Evolutionary conservation across 1,139 yeast species (phyloP).

Genomic region (Barnettozyma hawaiiensis): DNA sequence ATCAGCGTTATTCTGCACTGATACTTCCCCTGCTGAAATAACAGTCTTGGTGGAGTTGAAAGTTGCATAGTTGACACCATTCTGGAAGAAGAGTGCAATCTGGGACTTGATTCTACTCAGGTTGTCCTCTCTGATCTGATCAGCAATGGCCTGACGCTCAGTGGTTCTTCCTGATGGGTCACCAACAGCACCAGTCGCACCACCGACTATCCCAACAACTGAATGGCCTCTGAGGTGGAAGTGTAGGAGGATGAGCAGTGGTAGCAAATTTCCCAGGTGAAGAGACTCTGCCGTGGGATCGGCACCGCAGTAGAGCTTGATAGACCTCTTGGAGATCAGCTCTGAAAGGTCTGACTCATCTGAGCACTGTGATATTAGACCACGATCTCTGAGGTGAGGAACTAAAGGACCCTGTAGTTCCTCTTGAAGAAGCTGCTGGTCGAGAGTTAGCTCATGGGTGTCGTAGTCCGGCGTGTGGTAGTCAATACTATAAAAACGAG

Average conservation of each 20-base stretch:
- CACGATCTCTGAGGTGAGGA: conserved; percentile 27
- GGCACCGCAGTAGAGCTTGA: conserved; percentile 83
- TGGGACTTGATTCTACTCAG: conserved; percentile 56
- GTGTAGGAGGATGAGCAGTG: conserved; percentile 78
- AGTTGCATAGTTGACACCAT: conserved; percentile 58
- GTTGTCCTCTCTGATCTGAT: conserved; percentile 49
- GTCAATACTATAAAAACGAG: conserved; percentile 1
- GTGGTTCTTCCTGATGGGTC: conserved; percentile 91
- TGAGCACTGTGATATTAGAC: conserved; percentile 29
- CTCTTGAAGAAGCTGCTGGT: conserved; percentile 16
- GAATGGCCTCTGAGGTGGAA: conserved; percentile 81
- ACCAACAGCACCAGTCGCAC: conserved; percentile 97
- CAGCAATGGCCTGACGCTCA: conserved; percentile 59
- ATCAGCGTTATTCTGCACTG: conserved; percentile 55
- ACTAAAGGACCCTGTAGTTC: conserved; percentile 24
- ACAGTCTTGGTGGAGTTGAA: conserved; percentile 51
- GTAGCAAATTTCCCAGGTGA: conserved; percentile 86
- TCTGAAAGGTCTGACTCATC: conserved; percentile 20
- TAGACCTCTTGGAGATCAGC: conserved; percentile 20
- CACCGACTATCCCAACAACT: conserved; percentile 82
- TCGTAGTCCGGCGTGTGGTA: conserved; percentile 10
- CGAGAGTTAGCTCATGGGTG: conserved; percentile 11
- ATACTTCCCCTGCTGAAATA: conserved; percentile 35
- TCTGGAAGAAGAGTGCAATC: conserved; percentile 50
- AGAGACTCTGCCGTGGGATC: conserved; percentile 91